Evolutionary conservation across 345 rosid genomes (phyloP), one percentile per base, ranked within the genome.

Genomic region (Carallia pectinifolia): DNA sequence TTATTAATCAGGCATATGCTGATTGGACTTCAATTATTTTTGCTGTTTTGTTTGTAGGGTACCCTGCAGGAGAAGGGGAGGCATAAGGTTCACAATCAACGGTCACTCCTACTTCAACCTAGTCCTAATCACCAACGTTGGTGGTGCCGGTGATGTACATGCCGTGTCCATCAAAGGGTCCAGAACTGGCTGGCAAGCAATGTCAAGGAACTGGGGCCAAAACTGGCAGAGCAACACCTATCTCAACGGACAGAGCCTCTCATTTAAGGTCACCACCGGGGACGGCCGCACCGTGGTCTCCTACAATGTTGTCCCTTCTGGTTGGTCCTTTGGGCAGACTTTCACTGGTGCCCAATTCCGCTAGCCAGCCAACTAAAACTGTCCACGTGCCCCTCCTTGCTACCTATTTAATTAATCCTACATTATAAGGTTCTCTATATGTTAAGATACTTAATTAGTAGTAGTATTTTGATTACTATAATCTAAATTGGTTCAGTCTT

Each of bases 171-270:
- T 75, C 62, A 75, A 75, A 44, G 79, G 79, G 29, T 75, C 79
- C 0, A 75, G 79, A 13, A 69, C 79, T 29, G 79, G 79, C 5
- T 75, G 79, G 79, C 74, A 75, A 60, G 0, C 74, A 31, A 69
- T 75, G 79, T 75, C 79, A 18, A 75, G 79, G 52, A 75, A 75
- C 70, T 75, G 79, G 79, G 79, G 79, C 3, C 79, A 75, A 40
- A 75, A 75, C 18, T 75, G 79, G 79, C 79, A 75, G 47, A 75
- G 74, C 74, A 75, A 75, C 74, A 58, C 6, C 52, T 52, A 64
- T 38, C 79, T 75, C 37, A 70, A 70, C 27, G 79, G 79, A 4
- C 79, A 75, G 40, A 64, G 61, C 62, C 71, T 75, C 19, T 75
- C 79, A 2, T 75, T 75, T 52, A 75, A 69, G 62, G 79, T 75